Percentiles rank a stretch among this genome's conserved stretches.
phyloP scores from a whole-genome alignment of 257 asterid species.

The Nicotiana sylvestris region DNA sequence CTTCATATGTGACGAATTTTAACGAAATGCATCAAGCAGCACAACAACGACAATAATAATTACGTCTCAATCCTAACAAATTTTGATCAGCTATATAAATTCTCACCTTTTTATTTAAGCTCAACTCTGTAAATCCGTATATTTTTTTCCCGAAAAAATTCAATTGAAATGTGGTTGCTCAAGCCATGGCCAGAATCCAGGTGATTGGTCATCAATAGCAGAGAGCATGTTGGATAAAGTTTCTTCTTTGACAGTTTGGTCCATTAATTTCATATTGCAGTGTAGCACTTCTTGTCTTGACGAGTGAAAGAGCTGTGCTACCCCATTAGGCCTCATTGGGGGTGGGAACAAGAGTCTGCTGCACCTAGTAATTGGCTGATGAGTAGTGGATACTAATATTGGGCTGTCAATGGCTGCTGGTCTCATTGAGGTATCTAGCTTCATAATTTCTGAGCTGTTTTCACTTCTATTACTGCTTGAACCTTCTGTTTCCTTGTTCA shows the following conservation, averaged over 20 bases:
- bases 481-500: slow-evolving; percentile 93
- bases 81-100: no score
- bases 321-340: slow-evolving; percentile 33
- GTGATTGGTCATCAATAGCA: slow-evolving; percentile 76
- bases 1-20: not conserved
- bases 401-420: slow-evolving; percentile 51
- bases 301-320: slow-evolving; percentile 33
- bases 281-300: slow-evolving; percentile 8
- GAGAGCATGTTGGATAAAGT: slow-evolving; percentile 68
- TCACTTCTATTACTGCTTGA: slow-evolving; percentile 84
- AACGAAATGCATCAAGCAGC: not conserved
- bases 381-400: no score
- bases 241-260: slow-evolving; percentile 60
- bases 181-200: slow-evolving; percentile 93
- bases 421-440: slow-evolving; percentile 54
- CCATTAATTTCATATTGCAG: not conserved
- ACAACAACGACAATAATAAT: no score
- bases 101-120: no score
- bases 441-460: slow-evolving; percentile 69
- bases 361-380: slow-evolving; percentile 2
- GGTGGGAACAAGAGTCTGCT: slow-evolving; percentile 47
- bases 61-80: no score
- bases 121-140: no score
- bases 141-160: not conserved
- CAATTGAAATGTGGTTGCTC: slow-evolving; percentile 73